Base-by-base conservation (phyloP, 257 asterid genomes). In the Linaria vulgaris region DNA sequence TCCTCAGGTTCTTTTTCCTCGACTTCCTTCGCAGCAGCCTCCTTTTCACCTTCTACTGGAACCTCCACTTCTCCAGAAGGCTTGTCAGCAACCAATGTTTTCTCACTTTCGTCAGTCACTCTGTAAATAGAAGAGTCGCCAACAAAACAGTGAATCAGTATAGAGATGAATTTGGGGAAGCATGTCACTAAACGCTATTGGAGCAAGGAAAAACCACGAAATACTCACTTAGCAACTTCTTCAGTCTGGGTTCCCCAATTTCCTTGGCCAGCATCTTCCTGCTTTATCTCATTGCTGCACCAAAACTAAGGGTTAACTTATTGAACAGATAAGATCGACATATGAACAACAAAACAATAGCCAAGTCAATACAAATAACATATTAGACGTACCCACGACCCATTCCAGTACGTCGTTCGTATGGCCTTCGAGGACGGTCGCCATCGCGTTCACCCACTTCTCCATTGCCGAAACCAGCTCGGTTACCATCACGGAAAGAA, bases 191-290 rank as follows among this genome's bases (percentile, higher is more conserved):
- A n/a, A n/a, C n/a, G n/a, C n/a, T n/a, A n/a, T n/a, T n/a, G n/a
- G n/a, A n/a, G 56, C 6, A 22, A 64, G 71, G 59, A 45, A 59
- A 31, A 17, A 74, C 53, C 39, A n/a, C n/a, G n/a, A 68, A 74
- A 69, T 31, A 84, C 95, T 83, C 82, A 91, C 96, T 62, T 80
- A 56, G 79, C 64, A 37, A 83, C 59, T 50, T 88, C 98, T 67
- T 86, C 95, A 72, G 71, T 41, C 65, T 69, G 79, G 62, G 87
- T 78, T 67, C 98, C 95, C 98, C 96, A 91, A 65, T 86, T 88
- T 23, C 95, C 96, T 49, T 74, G 81, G 69, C 96, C 95, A 81
- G 86, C 60, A 69, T 96, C 95, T 37, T 83, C 96, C 1, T 88
- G 82, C 66, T 84, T 91, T 22, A 80, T 38, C 66, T 83, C 95